phyloP scores from a whole-genome alignment of 805 yeast genomes.

The Lachancea sp. region DNA sequence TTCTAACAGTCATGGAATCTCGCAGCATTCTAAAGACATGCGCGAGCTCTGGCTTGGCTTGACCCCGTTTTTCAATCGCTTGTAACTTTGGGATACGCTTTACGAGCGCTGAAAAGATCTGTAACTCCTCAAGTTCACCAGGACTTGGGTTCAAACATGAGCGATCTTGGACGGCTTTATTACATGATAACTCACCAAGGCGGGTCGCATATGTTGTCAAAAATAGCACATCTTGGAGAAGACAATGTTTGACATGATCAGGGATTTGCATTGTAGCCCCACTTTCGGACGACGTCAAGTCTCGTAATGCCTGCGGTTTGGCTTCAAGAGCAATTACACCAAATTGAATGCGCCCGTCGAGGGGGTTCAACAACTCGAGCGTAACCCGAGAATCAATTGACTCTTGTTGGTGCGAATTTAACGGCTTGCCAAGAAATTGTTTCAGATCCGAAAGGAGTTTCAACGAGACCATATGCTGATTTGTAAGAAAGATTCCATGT shows the following conservation, averaged over 20 bases:
- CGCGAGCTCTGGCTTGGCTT: not conserved
- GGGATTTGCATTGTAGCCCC: not conserved
- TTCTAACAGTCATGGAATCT: conserved; percentile 1
- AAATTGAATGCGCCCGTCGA: no score
- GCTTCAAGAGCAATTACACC: no score
- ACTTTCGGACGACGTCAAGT: not conserved
- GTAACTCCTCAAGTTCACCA: not conserved
- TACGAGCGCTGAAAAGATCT: not conserved
- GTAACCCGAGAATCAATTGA: not conserved
- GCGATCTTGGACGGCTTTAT: no score
- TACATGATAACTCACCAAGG: no score
- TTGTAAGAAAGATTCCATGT: conserved; percentile 42
- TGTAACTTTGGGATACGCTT: not conserved
- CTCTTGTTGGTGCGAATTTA: not conserved
- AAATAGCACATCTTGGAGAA: conserved; percentile 15
- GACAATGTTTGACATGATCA: conserved; percentile 6
- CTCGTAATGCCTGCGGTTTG: not conserved
- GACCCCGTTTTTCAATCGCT: not conserved
- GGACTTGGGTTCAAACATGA: no score
- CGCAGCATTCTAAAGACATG: not conserved
- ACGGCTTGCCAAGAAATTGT: not conserved
- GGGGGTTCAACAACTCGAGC: not conserved
- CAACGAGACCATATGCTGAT: conserved; percentile 54
- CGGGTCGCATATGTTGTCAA: no score
- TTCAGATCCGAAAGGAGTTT: conserved; percentile 41